Evolutionary conservation across 2,329 filamentous ascomycete species (phyloP), one percentile per base, ranked within the genome.

Genomic region (Colletotrichum liaoningense): DNA sequence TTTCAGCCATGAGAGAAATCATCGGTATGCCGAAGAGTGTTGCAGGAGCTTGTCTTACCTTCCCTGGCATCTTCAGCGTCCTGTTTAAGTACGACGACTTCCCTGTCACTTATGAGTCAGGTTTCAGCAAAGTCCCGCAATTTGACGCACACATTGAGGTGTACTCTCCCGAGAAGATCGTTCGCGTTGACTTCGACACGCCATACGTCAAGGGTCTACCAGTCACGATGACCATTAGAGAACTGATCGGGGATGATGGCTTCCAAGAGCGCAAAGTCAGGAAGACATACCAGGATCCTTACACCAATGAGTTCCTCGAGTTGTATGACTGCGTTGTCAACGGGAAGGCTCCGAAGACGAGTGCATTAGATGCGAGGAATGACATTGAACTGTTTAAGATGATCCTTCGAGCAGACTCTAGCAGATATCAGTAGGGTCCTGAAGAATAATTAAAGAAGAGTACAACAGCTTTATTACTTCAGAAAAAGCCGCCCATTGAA

Each of bases 121-220:
- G 90, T 0, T 82, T 91, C 26, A 85, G 88, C 74, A 77, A 79
- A 0, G 84, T 92, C 1, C 88, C 89, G 0, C 76, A 80, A 0
- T 90, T 90, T 63, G 88, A 90, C 67, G 86, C 88, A 0, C 83
- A 86, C 56, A 78, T 90, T 7, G 86, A 86, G 3, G 82, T 92
- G 0, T 92, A 90, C 74, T 86, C 86, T 0, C 78, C 82, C 19
- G 81, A 84, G 7, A 92, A 92, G 80, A 86, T 85, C 0, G 86
- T 92, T 0, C 84, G 81, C 1, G 82, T 92, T 12, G 77, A 87
- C 46, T 90, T 88, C 74, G 88, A 92, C 69, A 87, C 88, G 0
- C 90, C 90, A 0, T 90, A 87, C 69, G 82, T 90, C n/a, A 89
- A 89, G 75, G 88, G 86, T 0, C 79, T 90, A 1, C 86, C 87